phyloP scores from a whole-genome alignment of 2,329 filamentous ascomycete species.

The Aspergillus thermomutatus region DNA sequence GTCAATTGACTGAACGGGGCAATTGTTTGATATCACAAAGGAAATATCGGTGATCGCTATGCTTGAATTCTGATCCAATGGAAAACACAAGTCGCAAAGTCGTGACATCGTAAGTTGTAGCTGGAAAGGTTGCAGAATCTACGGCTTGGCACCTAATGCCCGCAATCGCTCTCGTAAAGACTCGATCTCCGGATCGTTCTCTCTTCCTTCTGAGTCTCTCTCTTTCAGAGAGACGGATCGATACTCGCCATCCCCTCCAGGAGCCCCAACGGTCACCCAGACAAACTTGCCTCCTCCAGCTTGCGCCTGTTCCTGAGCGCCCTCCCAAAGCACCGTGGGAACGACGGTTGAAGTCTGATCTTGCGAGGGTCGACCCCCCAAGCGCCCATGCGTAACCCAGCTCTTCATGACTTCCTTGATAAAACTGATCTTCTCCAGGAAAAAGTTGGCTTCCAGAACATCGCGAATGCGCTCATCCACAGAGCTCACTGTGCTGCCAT shows the following conservation, averaged over 20 bases:
- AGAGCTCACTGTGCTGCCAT: constrained; percentile 30
- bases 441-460: constrained; percentile 44
- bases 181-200: constrained; percentile 27
- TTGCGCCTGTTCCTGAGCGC: constrained; percentile 38
- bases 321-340: constrained; percentile 40
- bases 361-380: constrained; percentile 32
- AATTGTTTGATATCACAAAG: neutral
- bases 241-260: constrained; percentile 45
- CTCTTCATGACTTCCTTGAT: constrained; percentile 39
- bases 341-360: constrained; percentile 6
- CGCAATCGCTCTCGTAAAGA: constrained; percentile 28
- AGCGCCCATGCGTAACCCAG: constrained; percentile 37
- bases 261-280: constrained; percentile 50
- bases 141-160: constrained; percentile 18
- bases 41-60: neutral
- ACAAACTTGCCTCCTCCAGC: constrained; percentile 47
- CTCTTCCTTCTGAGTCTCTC: constrained; percentile 14
- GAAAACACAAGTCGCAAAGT: constrained; percentile 11
- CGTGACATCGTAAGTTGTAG: constrained; percentile 23
- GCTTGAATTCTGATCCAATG: neutral
- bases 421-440: constrained; percentile 42
- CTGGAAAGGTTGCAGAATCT: neutral
- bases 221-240: constrained; percentile 36
- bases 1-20: neutral
- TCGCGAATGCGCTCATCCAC: constrained; percentile 39